Base-by-base conservation (phyloP, 345 rosid genomes). In the Citropsis articulata region DNA sequence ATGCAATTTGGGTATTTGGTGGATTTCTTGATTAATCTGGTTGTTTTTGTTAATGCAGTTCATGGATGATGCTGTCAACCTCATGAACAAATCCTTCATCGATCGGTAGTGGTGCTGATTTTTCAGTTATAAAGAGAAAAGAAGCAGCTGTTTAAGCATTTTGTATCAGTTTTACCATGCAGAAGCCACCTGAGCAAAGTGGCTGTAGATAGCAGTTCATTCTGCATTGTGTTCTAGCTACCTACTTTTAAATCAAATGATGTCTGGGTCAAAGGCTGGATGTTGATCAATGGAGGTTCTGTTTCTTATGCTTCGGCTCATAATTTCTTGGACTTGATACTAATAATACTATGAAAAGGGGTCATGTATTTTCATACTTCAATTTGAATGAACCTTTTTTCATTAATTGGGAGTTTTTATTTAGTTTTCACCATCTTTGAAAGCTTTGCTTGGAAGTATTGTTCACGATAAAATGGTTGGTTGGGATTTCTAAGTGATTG, bases 51-150 rank as follows among this genome's bases (percentile, higher is more conserved):
- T 30, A 66, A 21, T 90, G 90, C 92, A 93, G 98, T 91, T 93
- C 83, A 88, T 93, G 98, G 98, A 94, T 62, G 86, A 90, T 27
- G 98, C 97, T 21, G 92, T 91, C 30, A 81, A 84, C 83, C 89
- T 93, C 84, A 94, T 93, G 97, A 86, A 94, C 84, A 91, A 93
- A 86, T 91, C 98, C 4, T 94, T 94, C 83, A 84, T 88, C 22
- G 98, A 91, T 82, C 95, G 95, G 74, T 85, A 84, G 88, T 63
- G 30, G 82, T 35, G 40, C 30, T 59, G 57, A 33, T 13, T 30
- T 77, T 71, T 71, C 22, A 35, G 75, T 59, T 71, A n/a, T 16
- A 4, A 50, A 73, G 77, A 71, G 72, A 65, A 55, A 33, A 68
- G 66, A 42, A 27, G 81, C 71, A 50, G 69, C 77, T 22, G 36